Base-by-base conservation (phyloP, 2,329 filamentous ascomycete genomes). In the Diplocarpon rosae region DNA sequence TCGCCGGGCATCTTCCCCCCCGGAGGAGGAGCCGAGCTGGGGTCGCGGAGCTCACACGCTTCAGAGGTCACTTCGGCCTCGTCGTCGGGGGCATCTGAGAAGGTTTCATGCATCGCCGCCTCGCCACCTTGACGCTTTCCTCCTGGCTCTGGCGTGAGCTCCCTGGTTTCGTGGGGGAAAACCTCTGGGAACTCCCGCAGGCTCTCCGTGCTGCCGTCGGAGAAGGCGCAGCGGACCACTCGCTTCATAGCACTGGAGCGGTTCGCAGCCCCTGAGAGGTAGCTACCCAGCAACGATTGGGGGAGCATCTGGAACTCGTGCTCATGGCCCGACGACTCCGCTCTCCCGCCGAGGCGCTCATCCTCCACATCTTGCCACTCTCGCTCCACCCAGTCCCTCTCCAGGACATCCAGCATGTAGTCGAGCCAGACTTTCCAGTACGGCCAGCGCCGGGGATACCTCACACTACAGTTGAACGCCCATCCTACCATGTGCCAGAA, bases 401-500 rank as follows among this genome's bases (percentile, higher is more conserved):
- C 82, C 11, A 95, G 66, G 6, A 84, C 76, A 56, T 89, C 83
- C 5, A 93, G 63, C 72, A 95, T 83, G 49, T 83, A 80, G 29
- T 80, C 75, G 12, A 96, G 68, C 84, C 87, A 95, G 7, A 77
- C 65, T 54, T 73, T 78, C 88, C 89, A 96, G 58, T 80, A 74
- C 39, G 71, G 73, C 90, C 92, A 96, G 15, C 90, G 74, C 33
- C 75, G 71, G 1, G 78, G 78, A 54, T 90, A 71, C 28, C 74
- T 63, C 1, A 83, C 73, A 41, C 86, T 89, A 66, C 90, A 96
- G 60, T 90, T 92, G 62, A 96, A 88, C 0, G 85, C 83, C 92
- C 92, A 96, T 3, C 90, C 92, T 0, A 92, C 73, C 0, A 85
- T 76, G 34, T 80, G 75, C 87, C 92, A 98, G 57, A 96, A 93